Evolutionary conservation across 192 early-diverging fungal genomes (phyloP), one percentile per base, ranked within the genome.

Genomic region (Coemansia furcata): DNA sequence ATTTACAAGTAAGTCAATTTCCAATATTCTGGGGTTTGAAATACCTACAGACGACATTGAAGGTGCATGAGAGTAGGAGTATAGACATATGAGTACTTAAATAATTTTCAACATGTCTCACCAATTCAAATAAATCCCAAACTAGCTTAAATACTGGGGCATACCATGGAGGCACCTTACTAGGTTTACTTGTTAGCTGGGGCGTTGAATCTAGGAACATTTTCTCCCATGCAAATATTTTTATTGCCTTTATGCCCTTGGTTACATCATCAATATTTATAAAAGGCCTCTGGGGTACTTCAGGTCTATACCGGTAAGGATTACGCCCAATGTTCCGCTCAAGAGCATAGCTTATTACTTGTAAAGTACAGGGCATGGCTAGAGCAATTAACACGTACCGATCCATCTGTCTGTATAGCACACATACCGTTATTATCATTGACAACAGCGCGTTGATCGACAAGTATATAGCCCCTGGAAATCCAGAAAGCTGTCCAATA

Each of bases 151-250:
- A 47, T 3, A 37, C 30, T 3, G 69, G 69, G 3, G 72, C 68
- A 32, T 80, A 80, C 77, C 77, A 80, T 4, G 77, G 77, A 6
- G 71, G 35, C 15, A 14, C 2, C 1, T 33, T 54, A 8, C 3
- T 21, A 36, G 37, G 17, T 44, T 8, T 54, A 54, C 3, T 7
- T 26, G n/a, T 54, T 12, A 7, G 5, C 50, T 21, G n/a, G 3
- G 23, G 23, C 2, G 26, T 4, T 14, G 10, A 54, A 10, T 54
- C 21, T 7, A 69, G 15, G 32, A 63, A 80, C 52, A 69, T 67
- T 37, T 30, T 50, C 37, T 80, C 78, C 78, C 78, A 80, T 8
- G 73, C 69, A 64, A 71, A 75, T 37, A 80, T 30, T 60, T 75
- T 80, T 9, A 80, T 68, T 6, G 73, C 50, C 19, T 66, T 71